Evolutionary conservation across 768 basidiomycete genomes (phyloP), one percentile per base, ranked within the genome.

Genomic region (Cantharellus cinnabarinus): DNA sequence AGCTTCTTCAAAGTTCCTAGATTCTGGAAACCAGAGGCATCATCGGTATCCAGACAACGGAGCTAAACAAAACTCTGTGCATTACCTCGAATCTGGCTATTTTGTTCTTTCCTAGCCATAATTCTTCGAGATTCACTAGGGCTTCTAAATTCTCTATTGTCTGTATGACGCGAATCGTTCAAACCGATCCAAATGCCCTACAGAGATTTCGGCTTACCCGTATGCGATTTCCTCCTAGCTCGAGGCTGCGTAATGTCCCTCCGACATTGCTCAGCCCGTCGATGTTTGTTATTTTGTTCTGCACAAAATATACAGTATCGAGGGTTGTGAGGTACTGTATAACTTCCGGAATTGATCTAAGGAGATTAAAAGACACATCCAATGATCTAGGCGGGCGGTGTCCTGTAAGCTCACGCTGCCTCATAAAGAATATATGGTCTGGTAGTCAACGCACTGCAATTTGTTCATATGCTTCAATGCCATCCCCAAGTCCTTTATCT

Each of bases 41-140:
- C 34, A 10, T 54, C 7, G 52, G 7, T n/a, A 10, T 7, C 15
- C 7, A 34, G 52, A 54, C 15, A 54, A 7, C 7, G 52, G 10
- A 54, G 34, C 15, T 35, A 35, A 54, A 10, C 44, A 41, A 55
- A 41, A 2, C 41, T 42, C 10, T n/a, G 42, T 44, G 57, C 29
- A 66, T 48, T 63, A 88, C 89, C 76, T 93, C 85, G 3, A 99
- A 77, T 68, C 79, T 82, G 3, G 81, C 68, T 60, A 99, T 89
- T 73, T 97, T 99, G 69, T 99, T 99, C 76, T 99, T 99, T 4
- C 95, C 95, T 2, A 98, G 71, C 90, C 94, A 98, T 2, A 99
- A 73, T 65, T 97, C 91, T 64, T 91, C 88, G 5, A 99, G 73
- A 63, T 84, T 86, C 1, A 82, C 78, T 42, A 95, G 72, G 1